These are phyloP conservation scores for Taphrina flavorubra DNA, from an alignment of 1,139 yeast genomes.

Conservation along the genomic window DNA sequence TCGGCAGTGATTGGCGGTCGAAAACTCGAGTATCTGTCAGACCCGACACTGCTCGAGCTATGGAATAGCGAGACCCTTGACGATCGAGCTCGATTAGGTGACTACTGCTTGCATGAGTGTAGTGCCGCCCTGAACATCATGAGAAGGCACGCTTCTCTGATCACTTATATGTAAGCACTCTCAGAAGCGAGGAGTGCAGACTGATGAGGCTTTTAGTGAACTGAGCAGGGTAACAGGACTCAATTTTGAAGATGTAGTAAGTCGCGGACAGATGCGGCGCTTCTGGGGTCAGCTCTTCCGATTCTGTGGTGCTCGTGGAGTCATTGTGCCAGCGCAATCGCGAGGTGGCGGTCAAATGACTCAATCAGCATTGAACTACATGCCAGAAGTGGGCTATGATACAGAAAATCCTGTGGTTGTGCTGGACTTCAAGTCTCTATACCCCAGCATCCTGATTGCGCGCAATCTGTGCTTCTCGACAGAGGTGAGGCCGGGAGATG, in stretches of 20 bases:
- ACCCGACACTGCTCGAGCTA: conserved; percentile 2
- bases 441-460: conserved; percentile 38
- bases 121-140: conserved; percentile 23
- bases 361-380: conserved; percentile 36
- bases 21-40: conserved; percentile 24
- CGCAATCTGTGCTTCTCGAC: conserved; percentile 39
- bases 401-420: conserved; percentile 35
- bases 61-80: conserved; percentile 24
- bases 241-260: conserved; percentile 31
- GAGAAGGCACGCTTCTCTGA: conserved; percentile 27
- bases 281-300: conserved; percentile 37
- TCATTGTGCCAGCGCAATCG: conserved; percentile 31
- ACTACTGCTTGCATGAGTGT: conserved; percentile 20
- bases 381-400: conserved; percentile 40
- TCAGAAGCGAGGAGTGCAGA: background rate
- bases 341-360: conserved; percentile 36
- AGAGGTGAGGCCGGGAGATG: conserved; percentile 27
- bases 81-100: conserved; percentile 21
- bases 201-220: conserved; percentile 7
- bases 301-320: conserved; percentile 26
- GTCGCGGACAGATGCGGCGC: conserved; percentile 38
- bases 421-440: conserved; percentile 33
- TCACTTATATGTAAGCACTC: conserved; percentile 25
- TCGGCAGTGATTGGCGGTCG: conserved; percentile 20
- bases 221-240: conserved; percentile 35